Percentiles rank a stretch among this genome's conserved stretches.
These are phyloP conservation scores for Penicillium canariense DNA, from an alignment of 495 filamentous ascomycete species.

Conservation along the genomic window DNA sequence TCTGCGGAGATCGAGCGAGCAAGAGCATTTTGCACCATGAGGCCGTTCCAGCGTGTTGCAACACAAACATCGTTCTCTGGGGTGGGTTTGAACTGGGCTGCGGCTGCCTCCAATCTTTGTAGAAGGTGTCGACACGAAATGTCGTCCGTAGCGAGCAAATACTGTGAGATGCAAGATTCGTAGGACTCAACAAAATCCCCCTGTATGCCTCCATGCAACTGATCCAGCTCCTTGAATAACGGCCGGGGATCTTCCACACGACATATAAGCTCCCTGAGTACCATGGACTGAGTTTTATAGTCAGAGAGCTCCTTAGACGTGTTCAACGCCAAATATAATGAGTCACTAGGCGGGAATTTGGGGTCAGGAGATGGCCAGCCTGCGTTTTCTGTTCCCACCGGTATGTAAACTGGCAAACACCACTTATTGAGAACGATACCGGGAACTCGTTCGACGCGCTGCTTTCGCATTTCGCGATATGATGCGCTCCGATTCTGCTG, in stretches of 20 bases:
- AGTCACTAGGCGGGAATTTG: neutral
- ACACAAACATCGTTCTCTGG: neutral
- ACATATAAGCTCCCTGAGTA: slow-evolving; percentile 1
- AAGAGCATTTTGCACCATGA: neutral
- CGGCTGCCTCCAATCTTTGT: neutral
- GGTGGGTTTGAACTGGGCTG: neutral
- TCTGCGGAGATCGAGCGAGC: neutral
- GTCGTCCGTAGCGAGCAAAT: neutral
- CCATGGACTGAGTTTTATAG: neutral
- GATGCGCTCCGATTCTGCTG: neutral
- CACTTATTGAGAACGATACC: neutral
- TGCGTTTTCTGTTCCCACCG: neutral
- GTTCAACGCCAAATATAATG: neutral
- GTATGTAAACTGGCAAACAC: neutral
- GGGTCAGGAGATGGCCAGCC: slow-evolving; percentile 1
- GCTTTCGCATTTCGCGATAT: neutral
- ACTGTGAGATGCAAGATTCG: neutral
- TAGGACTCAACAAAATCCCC: neutral
- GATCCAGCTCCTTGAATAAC: neutral
- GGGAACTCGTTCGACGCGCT: neutral
- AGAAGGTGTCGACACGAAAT: neutral
- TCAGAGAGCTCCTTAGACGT: neutral
- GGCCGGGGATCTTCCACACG: neutral
- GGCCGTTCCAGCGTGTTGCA: neutral
- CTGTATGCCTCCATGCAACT: neutral